phyloP scores from a whole-genome alignment of 2,329 filamentous ascomycete genomes.

The Trichoderma atrobrunneum region DNA sequence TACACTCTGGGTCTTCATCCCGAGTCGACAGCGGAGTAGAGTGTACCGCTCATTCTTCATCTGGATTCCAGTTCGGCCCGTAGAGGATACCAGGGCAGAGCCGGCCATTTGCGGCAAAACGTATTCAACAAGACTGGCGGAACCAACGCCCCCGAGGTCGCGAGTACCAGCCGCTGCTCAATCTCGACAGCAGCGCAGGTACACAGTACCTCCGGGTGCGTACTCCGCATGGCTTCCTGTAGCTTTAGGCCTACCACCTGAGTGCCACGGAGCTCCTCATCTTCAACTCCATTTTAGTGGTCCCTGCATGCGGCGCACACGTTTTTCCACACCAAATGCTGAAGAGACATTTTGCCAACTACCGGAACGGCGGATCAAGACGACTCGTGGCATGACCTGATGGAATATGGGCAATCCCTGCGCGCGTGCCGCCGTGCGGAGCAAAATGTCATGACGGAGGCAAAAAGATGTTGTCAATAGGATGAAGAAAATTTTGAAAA shows the following conservation, averaged over 20 bases:
- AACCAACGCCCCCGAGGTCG: neutral
- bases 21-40: neutral
- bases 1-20: neutral
- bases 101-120: neutral
- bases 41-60: neutral
- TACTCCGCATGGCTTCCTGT: neutral
- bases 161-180: neutral
- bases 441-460: neutral
- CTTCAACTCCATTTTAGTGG: slow-evolving; percentile 6
- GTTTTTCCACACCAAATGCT: neutral
- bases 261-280: slow-evolving; percentile 6
- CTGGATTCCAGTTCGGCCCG: neutral
- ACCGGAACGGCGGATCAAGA: slow-evolving; percentile 7
- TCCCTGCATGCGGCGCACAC: slow-evolving; percentile 14
- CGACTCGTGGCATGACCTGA: slow-evolving; percentile 10
- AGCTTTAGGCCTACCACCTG: neutral
- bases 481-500: neutral
- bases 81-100: neutral
- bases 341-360: slow-evolving; percentile 5
- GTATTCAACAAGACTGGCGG: neutral
- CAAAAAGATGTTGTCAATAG: neutral
- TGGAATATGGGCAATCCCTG: slow-evolving; percentile 6
- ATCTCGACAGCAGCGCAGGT: neutral
- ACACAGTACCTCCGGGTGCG: neutral
- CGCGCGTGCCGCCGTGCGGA: neutral